Conservation (phyloP, 148 eudicot species). For the Oxyria digyna region DNA sequence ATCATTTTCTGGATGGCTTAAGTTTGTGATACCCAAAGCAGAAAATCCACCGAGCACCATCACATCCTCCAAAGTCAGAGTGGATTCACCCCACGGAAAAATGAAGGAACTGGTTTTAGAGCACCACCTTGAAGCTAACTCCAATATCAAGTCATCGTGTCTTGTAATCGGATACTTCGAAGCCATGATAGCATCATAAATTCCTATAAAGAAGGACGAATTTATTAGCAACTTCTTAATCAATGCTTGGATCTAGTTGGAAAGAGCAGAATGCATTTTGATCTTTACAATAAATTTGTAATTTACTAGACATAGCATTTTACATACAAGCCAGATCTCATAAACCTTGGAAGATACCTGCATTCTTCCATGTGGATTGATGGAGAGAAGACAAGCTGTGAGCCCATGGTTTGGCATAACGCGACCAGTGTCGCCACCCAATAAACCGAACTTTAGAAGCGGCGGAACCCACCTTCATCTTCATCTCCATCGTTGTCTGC, state of each 20-base stretch:
- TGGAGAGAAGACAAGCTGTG: background rate
- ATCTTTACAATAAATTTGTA: background rate
- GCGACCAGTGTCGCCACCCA: background rate
- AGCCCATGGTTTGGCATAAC: background rate
- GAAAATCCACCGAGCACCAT: constrained; percentile 39
- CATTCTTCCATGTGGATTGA: constrained; percentile 1
- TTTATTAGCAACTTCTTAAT: background rate
- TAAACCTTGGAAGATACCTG: background rate
- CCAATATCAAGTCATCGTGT: constrained; percentile 19
- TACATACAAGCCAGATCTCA: background rate
- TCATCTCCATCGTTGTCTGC: background rate
- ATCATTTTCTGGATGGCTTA: background rate
- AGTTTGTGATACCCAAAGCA: constrained; percentile 14
- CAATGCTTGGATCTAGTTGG: background rate
- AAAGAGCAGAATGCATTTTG: background rate
- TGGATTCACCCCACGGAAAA: constrained; percentile 49
- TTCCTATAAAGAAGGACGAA: constrained; percentile 12
- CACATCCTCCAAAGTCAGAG: constrained; percentile 38
- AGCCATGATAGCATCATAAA: constrained; percentile 22
- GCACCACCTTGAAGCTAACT: constrained; percentile 30
- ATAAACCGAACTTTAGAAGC: background rate
- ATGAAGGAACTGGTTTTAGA: constrained; percentile 25
- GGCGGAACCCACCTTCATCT: background rate
- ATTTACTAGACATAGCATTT: background rate
- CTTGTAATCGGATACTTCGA: constrained; percentile 16